A percentile compares a stretch with the other conserved stretches of the same genome.
These are phyloP conservation scores for Saccharomyces hybrid DNA, from an alignment of 1,139 yeast species.

Conservation along the genomic window DNA sequence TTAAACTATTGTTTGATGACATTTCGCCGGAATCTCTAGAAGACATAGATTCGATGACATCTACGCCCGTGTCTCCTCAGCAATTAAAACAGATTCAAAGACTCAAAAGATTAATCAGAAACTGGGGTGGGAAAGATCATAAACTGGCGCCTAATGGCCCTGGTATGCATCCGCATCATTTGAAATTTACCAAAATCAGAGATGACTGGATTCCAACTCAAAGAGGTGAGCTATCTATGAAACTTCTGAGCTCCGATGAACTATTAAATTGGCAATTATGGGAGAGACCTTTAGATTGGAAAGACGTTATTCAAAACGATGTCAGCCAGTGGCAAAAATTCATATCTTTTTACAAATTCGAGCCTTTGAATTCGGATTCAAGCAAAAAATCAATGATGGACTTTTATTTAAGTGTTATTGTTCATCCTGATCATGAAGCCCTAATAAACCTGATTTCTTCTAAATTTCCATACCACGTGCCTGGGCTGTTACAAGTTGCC, in stretches of 20 bases:
- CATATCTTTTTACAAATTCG: slow-evolving; percentile 49
- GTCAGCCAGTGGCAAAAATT: slow-evolving; percentile 39
- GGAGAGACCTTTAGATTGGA: slow-evolving; percentile 40
- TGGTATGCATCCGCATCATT: slow-evolving; percentile 55
- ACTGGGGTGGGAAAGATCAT: slow-evolving; percentile 80
- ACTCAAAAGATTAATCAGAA: slow-evolving; percentile 55
- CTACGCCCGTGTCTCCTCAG: slow-evolving; percentile 56
- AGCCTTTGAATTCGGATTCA: slow-evolving; percentile 31
- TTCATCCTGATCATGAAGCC: slow-evolving; percentile 66
- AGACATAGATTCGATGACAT: slow-evolving; percentile 57
- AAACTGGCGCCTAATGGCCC: slow-evolving; percentile 50
- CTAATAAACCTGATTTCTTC: slow-evolving; percentile 47
- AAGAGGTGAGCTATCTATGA: slow-evolving; percentile 58
- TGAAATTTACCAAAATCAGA: slow-evolving; percentile 61
- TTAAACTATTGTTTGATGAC: slow-evolving; percentile 65
- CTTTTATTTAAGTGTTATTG: slow-evolving; percentile 58
- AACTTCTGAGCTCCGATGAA: slow-evolving; percentile 41
- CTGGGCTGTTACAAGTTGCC: slow-evolving; percentile 73
- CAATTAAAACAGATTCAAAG: slow-evolving; percentile 55
- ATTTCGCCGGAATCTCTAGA: slow-evolving; percentile 60
- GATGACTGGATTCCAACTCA: slow-evolving; percentile 78
- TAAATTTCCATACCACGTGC: slow-evolving; percentile 65
- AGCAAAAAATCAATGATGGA: slow-evolving; percentile 47
- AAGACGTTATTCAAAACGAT: slow-evolving; percentile 41
- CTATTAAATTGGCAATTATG: slow-evolving; percentile 37